phyloP scores from a whole-genome alignment of 495 filamentous ascomycete genomes.

The Hamigera avellanea region DNA sequence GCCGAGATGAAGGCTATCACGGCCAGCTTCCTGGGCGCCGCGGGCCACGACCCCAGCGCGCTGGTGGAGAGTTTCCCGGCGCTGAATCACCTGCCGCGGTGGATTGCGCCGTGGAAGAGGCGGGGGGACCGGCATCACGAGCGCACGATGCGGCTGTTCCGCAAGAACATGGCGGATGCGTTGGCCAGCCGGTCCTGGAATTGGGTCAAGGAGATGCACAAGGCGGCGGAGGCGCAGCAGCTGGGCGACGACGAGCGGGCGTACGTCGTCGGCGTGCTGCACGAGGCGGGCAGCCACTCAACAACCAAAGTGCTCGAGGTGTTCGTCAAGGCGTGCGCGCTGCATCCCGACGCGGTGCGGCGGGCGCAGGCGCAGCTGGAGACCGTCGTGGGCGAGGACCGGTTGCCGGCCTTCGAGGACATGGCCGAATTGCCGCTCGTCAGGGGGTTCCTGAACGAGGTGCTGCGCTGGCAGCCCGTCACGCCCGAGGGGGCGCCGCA shows the following conservation, averaged over 20 bases:
- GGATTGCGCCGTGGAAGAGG: slow-evolving; percentile 14
- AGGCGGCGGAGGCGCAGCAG: neutral
- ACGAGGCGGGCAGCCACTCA: slow-evolving; percentile 23
- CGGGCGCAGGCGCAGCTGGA: slow-evolving; percentile 38
- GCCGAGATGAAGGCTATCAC: slow-evolving; percentile 1
- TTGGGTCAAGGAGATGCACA: slow-evolving; percentile 1
- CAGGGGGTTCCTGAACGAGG: slow-evolving; percentile 19
- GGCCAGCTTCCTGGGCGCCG: slow-evolving; percentile 1
- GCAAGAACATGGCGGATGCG: neutral
- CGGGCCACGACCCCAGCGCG: slow-evolving; percentile 3
- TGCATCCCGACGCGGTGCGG: slow-evolving; percentile 24
- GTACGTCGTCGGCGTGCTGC: slow-evolving; percentile 23
- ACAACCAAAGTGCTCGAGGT: slow-evolving; percentile 19
- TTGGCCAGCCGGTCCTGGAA: slow-evolving; percentile 2
- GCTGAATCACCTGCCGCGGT: slow-evolving; percentile 15
- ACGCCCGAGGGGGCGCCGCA: slow-evolving; percentile 37
- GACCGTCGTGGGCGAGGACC: slow-evolving; percentile 4
- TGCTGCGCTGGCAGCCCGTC: slow-evolving; percentile 21
- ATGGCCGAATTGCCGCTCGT: slow-evolving; percentile 18
- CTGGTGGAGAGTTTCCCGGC: slow-evolving; percentile 20
- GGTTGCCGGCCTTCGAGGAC: slow-evolving; percentile 11
- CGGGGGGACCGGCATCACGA: slow-evolving; percentile 3
- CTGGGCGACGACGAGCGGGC: slow-evolving; percentile 9
- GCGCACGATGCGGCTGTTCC: neutral
- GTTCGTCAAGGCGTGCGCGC: slow-evolving; percentile 24